A percentile compares a stretch with the other conserved stretches of the same genome.
Evolutionary conservation across 306 rosid genomes (phyloP).

Genomic region (Comarum palustre): DNA sequence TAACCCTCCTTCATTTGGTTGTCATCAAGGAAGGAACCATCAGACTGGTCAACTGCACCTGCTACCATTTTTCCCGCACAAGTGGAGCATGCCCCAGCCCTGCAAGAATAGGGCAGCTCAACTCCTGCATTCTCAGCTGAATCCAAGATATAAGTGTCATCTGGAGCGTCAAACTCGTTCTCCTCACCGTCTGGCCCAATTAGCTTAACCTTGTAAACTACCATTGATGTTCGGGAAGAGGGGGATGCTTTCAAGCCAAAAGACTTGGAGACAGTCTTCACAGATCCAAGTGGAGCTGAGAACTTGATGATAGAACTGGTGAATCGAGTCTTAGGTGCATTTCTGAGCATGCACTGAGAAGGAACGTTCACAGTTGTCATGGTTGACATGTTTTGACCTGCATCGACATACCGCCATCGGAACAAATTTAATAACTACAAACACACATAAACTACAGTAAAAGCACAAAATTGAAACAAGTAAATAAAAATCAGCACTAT

Average conservation of each 20-base stretch:
- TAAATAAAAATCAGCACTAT: neutral
- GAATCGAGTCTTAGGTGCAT: constrained; percentile 23
- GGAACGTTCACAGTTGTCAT: constrained; percentile 46
- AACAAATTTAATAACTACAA: constrained; percentile 9
- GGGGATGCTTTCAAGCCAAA: constrained; percentile 60
- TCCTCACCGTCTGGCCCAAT: constrained; percentile 58
- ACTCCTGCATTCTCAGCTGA: constrained; percentile 75
- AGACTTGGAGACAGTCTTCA: constrained; percentile 40
- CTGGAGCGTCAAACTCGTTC: constrained; percentile 67
- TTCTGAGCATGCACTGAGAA: constrained; percentile 38
- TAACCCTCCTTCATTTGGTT: constrained; percentile 53
- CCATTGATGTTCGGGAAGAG: constrained; percentile 49
- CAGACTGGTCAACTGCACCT: constrained; percentile 65
- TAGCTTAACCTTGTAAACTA: constrained; percentile 65
- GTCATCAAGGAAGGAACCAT: constrained; percentile 62
- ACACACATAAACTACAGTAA: neutral
- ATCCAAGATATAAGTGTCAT: constrained; percentile 66
- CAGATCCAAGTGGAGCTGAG: constrained; percentile 49
- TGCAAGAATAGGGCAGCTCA: constrained; percentile 71
- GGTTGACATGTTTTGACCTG: constrained; percentile 54
- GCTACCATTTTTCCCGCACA: constrained; percentile 55
- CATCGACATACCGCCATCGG: constrained; percentile 22
- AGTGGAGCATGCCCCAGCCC: constrained; percentile 81
- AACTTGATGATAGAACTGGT: constrained; percentile 35
- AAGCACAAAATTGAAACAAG: neutral